phyloP scores from a whole-genome alignment of 805 yeast genomes.

The Metschnikowia amazonensis region DNA sequence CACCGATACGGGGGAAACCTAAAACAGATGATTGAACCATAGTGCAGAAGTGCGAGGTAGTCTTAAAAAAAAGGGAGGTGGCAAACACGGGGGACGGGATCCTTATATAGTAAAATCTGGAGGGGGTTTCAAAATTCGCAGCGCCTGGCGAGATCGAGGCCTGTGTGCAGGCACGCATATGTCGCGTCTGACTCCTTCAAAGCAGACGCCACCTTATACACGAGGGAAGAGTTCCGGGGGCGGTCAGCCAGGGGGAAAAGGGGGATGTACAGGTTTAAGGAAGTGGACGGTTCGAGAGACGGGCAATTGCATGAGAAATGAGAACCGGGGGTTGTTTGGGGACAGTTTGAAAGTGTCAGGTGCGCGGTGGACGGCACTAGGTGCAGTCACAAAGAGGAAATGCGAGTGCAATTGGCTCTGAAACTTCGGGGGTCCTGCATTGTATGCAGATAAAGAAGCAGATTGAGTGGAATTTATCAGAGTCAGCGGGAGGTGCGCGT shows the following conservation, averaged over 20 bases:
- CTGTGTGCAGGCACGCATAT: constrained; percentile 6
- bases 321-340: too few relatives aligned
- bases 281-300: too few relatives aligned
- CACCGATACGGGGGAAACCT: constrained; percentile 99
- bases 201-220: background rate
- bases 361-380: too few relatives aligned
- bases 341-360: too few relatives aligned
- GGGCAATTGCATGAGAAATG: too few relatives aligned
- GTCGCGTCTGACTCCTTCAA: constrained; percentile 1
- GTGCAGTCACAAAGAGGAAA: background rate
- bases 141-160: constrained; percentile 2
- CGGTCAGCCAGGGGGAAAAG: too few relatives aligned
- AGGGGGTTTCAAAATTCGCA: constrained; percentile 1
- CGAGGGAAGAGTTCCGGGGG: too few relatives aligned
- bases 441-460: too few relatives aligned
- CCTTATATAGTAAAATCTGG: constrained; percentile 3
- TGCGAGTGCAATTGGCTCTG: background rate
- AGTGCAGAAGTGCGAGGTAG: constrained; percentile 17
- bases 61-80: background rate
- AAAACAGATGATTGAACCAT: constrained; percentile 97
- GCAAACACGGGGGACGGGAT: constrained; percentile 1
- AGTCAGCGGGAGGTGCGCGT: background rate
- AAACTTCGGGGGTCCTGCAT: too few relatives aligned
- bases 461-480: background rate
- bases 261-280: too few relatives aligned